These are phyloP conservation scores for Komagataella ulmi DNA, from an alignment of 805 yeast species.

Conservation along the genomic window DNA sequence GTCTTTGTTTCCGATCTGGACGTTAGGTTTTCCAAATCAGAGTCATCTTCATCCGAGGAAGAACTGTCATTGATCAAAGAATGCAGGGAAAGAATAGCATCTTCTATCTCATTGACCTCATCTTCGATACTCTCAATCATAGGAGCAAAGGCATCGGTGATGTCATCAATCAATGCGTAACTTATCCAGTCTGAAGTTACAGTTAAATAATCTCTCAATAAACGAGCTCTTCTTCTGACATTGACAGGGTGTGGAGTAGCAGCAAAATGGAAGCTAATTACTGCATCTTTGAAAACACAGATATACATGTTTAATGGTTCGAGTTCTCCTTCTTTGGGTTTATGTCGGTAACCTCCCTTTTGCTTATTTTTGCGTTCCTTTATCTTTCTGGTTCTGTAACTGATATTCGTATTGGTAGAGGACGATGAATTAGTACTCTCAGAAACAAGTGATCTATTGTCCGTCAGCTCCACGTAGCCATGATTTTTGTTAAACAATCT, in stretches of 20 bases:
- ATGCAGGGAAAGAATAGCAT: constrained; percentile 79
- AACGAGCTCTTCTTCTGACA: constrained; percentile 84
- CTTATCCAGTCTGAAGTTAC: constrained; percentile 96
- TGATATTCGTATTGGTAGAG: constrained; percentile 5
- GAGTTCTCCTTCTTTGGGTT: constrained; percentile 36
- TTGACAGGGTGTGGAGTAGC: constrained; percentile 95
- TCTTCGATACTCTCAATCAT: constrained; percentile 89
- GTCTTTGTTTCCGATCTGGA: constrained; percentile 15
- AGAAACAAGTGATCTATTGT: constrained; percentile 1
- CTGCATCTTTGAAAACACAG: constrained; percentile 83
- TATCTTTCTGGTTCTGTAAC: constrained; percentile 7
- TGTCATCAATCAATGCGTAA: constrained; percentile 91
- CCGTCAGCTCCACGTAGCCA: background rate
- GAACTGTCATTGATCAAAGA: constrained; percentile 31
- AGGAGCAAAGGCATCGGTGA: constrained; percentile 96
- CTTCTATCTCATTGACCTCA: constrained; percentile 92
- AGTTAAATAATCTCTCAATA: constrained; percentile 75
- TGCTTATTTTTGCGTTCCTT: constrained; percentile 8
- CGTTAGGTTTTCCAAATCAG: constrained; percentile 17
- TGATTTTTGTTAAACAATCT: background rate
- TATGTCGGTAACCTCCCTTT: constrained; percentile 8
- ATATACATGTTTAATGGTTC: constrained; percentile 89
- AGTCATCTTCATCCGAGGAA: constrained; percentile 27
- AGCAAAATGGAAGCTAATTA: constrained; percentile 83
- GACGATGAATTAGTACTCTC: constrained; percentile 2